Evolutionary conservation across 306 rosid species (phyloP), one percentile per base, ranked within the genome.

Genomic region (Notholithocarpus densiflorus): DNA sequence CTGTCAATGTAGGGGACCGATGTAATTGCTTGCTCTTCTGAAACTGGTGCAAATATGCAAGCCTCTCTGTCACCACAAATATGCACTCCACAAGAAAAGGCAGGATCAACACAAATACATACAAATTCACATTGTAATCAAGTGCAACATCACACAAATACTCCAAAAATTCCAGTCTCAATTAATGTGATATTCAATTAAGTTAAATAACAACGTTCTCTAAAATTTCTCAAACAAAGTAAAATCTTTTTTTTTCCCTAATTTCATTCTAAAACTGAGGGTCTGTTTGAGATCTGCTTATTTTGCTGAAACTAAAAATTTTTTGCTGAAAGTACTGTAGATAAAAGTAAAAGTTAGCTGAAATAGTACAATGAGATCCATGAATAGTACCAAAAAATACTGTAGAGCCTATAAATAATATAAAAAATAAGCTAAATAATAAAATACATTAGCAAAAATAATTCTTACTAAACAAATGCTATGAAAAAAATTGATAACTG

Each of bases 41-140:
- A 73, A 73, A 83, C 23, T 1, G 85, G 71, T 69, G 73, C 70
- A 61, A 84, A 72, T 2, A 88, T 80, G 75, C 84, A 90, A 18
- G 98, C 97, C 26, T 93, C 99, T 45, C 98, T 95, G 93, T 53
- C 69, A 86, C 56, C 81, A 87, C 15, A 77, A 45, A 48, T 43
- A 53, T 5, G 80, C 26, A 66, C 60, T 31, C 72, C 20, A 56
- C 21, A 52, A 19, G 18, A 72, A 45, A 72, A 7, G 43, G 10
- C 5, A 21, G 1, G 18, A 37, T 65, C 45, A 65, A 3, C 18
- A 65, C 71, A 18, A 12, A 27, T 4, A 62, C 5, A 5, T 59
- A 59, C 31, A 23, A 59, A 59, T 21, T 21, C 11, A 26, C 29
- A 59, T 59, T 59, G 27, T 1, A 24, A 27, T 27, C 40, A 62